phyloP scores from a whole-genome alignment of 139 green algal species.

The Trebouxia sp. region DNA sequence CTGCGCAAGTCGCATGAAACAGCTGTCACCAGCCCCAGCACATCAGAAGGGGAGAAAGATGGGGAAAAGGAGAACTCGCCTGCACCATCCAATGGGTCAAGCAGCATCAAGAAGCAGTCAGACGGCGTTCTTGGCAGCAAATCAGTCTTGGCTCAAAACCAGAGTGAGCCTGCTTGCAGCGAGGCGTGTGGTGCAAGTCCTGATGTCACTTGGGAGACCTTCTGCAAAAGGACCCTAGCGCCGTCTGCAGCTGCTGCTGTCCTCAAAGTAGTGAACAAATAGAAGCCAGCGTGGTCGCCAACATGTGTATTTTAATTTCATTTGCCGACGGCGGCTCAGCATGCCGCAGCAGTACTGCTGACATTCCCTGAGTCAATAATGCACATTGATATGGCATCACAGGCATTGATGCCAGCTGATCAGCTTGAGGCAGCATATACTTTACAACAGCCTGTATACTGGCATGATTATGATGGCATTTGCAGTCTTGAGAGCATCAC shows the following conservation, averaged over 20 bases:
- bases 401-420: not conserved
- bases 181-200: not conserved
- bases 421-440: not conserved
- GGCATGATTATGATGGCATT: not conserved
- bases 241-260: slow-evolving; percentile 23
- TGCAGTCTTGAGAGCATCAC: too few relatives aligned
- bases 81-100: not conserved
- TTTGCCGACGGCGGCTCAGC: too few relatives aligned
- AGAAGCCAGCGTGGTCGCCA: too few relatives aligned
- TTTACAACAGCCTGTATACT: not conserved
- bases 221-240: not conserved
- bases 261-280: slow-evolving; percentile 11
- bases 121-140: not conserved
- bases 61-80: slow-evolving; percentile 21
- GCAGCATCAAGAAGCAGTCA: not conserved
- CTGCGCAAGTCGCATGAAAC: slow-evolving; percentile 9
- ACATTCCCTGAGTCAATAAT: too few relatives aligned
- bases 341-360: too few relatives aligned
- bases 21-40: not conserved
- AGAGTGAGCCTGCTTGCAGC: not conserved
- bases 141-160: not conserved
- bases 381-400: too few relatives aligned
- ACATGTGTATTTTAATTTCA: not conserved
- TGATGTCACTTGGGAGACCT: not conserved
- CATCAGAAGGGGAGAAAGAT: slow-evolving; percentile 9